A percentile compares a stretch with the other conserved stretches of the same genome.
Conservation (phyloP, 2,329 filamentous ascomycete species). For the Apiospora arundinis region DNA sequence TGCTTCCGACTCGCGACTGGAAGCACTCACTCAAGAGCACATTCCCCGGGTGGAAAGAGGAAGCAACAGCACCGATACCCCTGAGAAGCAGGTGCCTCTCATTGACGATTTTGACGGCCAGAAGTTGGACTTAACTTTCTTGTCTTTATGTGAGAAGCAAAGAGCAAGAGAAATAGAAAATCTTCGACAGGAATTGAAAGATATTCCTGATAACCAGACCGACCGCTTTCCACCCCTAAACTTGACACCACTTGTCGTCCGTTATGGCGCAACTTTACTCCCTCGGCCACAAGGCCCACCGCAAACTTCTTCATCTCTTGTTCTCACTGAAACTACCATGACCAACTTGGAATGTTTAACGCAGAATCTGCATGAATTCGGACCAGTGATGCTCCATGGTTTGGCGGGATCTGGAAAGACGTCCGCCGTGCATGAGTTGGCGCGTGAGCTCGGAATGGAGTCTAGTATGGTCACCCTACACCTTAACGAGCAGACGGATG, state of each 20-base stretch:
- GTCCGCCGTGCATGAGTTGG: constrained; percentile 80
- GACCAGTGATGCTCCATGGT: constrained; percentile 82
- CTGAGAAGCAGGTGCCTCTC: constrained; percentile 47
- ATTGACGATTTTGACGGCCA: constrained; percentile 77
- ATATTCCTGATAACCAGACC: constrained; percentile 29
- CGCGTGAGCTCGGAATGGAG: constrained; percentile 78
- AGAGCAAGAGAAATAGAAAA: constrained; percentile 54
- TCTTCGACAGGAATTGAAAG: constrained; percentile 47
- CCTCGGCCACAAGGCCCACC: constrained; percentile 64
- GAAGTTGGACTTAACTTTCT: constrained; percentile 79
- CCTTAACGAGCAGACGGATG: constrained; percentile 97
- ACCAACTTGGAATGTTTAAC: constrained; percentile 76
- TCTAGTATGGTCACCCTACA: constrained; percentile 90
- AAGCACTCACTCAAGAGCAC: constrained; percentile 72
- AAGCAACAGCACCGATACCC: not conserved
- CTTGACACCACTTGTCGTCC: constrained; percentile 66
- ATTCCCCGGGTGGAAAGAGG: constrained; percentile 50
- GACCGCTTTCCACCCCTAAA: constrained; percentile 42
- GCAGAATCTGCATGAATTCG: constrained; percentile 66
- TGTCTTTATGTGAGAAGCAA: constrained; percentile 64
- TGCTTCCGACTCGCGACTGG: constrained; percentile 79
- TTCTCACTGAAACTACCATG: constrained; percentile 75
- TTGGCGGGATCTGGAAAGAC: constrained; percentile 91
- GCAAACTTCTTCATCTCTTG: constrained; percentile 57
- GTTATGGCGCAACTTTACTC: constrained; percentile 71